These are phyloP conservation scores for Kodamaea neixiangensis DNA, from an alignment of 805 yeast genomes.

Conservation along the genomic window DNA sequence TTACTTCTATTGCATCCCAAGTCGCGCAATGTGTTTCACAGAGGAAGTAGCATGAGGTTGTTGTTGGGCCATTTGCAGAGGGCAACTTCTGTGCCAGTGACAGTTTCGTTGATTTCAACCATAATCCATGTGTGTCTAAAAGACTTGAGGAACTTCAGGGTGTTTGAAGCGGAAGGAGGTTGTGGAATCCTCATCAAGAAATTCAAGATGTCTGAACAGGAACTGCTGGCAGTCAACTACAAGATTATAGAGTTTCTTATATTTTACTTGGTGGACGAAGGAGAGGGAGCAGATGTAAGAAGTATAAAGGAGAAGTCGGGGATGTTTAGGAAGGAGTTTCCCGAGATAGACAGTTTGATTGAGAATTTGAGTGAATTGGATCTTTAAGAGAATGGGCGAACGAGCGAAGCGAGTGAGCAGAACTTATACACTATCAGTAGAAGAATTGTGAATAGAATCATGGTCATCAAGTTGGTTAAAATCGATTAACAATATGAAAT, in stretches of 20 bases:
- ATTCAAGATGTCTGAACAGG: constrained; percentile 36
- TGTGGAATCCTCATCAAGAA: constrained; percentile 50
- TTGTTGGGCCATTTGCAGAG: constrained; percentile 28
- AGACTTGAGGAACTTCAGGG: constrained; percentile 55
- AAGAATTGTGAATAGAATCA: no score
- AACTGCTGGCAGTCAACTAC: constrained; percentile 45
- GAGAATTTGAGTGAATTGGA: constrained; percentile 38
- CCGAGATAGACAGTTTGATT: constrained; percentile 41
- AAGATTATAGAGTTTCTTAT: constrained; percentile 69
- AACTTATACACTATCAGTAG: no score
- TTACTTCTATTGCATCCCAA: constrained; percentile 58
- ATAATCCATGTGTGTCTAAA: constrained; percentile 60
- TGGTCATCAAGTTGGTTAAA: no score
- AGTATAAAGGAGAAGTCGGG: constrained; percentile 33
- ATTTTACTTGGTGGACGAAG: constrained; percentile 67
- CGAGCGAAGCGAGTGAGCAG: neutral
- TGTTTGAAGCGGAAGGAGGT: constrained; percentile 60
- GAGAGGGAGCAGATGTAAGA: constrained; percentile 7
- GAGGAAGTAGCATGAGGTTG: constrained; percentile 40
- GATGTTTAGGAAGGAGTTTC: constrained; percentile 38
- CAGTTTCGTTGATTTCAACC: constrained; percentile 48
- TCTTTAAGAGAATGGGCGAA: neutral
- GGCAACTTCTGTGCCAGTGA: constrained; percentile 17
- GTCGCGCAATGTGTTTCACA: constrained; percentile 51
- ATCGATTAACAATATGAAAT: no score